Conservation (phyloP, 1,284 basidiomycete genomes). For the Marasmius fiardii region DNA sequence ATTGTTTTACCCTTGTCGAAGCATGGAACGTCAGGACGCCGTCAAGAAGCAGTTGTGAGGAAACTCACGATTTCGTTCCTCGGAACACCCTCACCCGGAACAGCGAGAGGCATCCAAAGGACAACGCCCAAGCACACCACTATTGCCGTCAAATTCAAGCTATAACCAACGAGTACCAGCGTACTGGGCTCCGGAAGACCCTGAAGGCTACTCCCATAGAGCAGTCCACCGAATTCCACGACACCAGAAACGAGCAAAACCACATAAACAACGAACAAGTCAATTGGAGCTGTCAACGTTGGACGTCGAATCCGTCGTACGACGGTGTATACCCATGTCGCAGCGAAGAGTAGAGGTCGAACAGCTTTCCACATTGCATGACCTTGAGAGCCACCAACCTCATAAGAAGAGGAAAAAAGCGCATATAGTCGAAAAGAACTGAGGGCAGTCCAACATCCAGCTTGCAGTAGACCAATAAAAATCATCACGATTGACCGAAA, state of each 20-base stretch:
- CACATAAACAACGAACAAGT: constrained; percentile 48
- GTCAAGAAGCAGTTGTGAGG: neutral
- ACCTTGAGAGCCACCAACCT: constrained; percentile 16
- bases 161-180: constrained; percentile 22
- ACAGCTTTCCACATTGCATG: constrained; percentile 23
- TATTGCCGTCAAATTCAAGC: constrained; percentile 41
- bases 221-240: constrained; percentile 43
- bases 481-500: constrained; percentile 49
- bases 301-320: constrained; percentile 32
- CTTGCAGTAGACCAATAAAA: constrained; percentile 44
- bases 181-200: constrained; percentile 33
- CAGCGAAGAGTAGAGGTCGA: constrained; percentile 38
- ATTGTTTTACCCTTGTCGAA: constrained; percentile 48
- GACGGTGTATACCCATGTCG: constrained; percentile 57
- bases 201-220: constrained; percentile 43
- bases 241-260: constrained; percentile 37
- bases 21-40: neutral
- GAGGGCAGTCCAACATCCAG: constrained; percentile 48
- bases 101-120: constrained; percentile 52
- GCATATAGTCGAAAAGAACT: constrained; percentile 44
- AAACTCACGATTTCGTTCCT: constrained; percentile 48
- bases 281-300: constrained; percentile 44
- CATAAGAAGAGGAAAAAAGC: constrained; percentile 33
- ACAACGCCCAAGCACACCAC: constrained; percentile 39
- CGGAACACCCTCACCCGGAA: constrained; percentile 48